A percentile compares a stretch with the other conserved stretches of the same genome.
These are phyloP conservation scores for Eutrema heterophyllum DNA, from an alignment of 345 rosid genomes.

Conservation along the genomic window DNA sequence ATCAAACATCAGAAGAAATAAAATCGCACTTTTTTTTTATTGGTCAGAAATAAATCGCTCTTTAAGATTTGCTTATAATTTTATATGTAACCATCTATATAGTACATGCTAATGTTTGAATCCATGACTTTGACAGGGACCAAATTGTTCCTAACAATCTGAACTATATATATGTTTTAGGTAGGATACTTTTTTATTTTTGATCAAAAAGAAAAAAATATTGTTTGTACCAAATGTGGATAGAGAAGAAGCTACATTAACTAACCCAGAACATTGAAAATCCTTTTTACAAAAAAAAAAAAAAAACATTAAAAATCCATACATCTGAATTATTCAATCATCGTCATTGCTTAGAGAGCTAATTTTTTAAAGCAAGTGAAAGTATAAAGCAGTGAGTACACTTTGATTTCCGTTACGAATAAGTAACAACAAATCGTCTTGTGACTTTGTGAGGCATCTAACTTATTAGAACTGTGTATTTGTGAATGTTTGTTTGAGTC, in stretches of 20 bases:
- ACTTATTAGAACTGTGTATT: not conserved
- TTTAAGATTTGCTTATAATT: too few relatives aligned
- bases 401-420: not conserved
- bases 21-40: too few relatives aligned
- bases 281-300: too few relatives aligned
- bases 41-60: too few relatives aligned
- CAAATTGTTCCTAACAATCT: not conserved
- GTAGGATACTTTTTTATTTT: too few relatives aligned
- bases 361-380: not conserved
- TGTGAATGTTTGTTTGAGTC: not conserved
- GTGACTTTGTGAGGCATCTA: not conserved
- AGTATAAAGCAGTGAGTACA: not conserved
- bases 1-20: not conserved
- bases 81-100: too few relatives aligned
- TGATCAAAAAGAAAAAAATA: too few relatives aligned
- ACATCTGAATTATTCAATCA: not conserved
- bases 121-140: conserved; percentile 1
- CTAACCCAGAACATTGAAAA: not conserved
- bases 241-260: not conserved
- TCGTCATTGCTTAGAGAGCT: not conserved
- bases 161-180: not conserved
- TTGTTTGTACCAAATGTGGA: too few relatives aligned
- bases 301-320: too few relatives aligned
- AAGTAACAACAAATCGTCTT: not conserved
- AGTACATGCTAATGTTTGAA: not conserved